Base-by-base conservation (phyloP, 768 basidiomycete genomes). In the Mycena haematopus region DNA sequence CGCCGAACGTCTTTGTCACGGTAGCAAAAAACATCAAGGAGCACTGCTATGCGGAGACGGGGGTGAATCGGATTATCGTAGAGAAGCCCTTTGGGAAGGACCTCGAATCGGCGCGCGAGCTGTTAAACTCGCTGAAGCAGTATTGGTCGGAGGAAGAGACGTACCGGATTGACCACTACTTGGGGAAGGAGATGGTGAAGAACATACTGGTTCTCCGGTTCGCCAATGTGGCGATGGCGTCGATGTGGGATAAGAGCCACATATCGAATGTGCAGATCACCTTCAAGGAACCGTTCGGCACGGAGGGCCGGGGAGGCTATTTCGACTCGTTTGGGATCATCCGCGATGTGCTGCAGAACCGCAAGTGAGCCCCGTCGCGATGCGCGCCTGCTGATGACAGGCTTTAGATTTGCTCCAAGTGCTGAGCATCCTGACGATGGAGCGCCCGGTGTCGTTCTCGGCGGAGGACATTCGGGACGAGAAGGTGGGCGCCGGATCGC, bases 131-230 rank as follows among this genome's bases (percentile, higher is more conserved):
- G 21, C 82, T 99, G 75, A 96, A 93, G 78, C 74, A 87, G 67
- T 87, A 92, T 63, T 99, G 95, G 95, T 81, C 82, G 6, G 96
- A 99, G 77, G 93, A 98, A 22, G 97, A 99, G 80, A 99, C 96
- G 14, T 99, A 91, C 86, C 92, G 96, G 54, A 99, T 99, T 74
- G 96, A 99, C 78, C 96, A 99, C 75, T 99, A 99, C 76, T 90
- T 99, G 62, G 96, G 96, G 60, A 99, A 99, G 81, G 96, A 99
- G 85, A 99, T 99, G 96, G 93, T 98, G 72, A 99, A 99, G 85
- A 99, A 99, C 76, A 75, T 99, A 60, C 91, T 99, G 64, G 93
- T 98, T 33, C 82, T 98, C 54, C 89, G 96, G 35, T 99, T 99
- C 71, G 96, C 94, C 65, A 99, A 99, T 76, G 79, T 95, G 65